Conservation (phyloP, 768 basidiomycete genomes). For the Leccinum variicolor region DNA sequence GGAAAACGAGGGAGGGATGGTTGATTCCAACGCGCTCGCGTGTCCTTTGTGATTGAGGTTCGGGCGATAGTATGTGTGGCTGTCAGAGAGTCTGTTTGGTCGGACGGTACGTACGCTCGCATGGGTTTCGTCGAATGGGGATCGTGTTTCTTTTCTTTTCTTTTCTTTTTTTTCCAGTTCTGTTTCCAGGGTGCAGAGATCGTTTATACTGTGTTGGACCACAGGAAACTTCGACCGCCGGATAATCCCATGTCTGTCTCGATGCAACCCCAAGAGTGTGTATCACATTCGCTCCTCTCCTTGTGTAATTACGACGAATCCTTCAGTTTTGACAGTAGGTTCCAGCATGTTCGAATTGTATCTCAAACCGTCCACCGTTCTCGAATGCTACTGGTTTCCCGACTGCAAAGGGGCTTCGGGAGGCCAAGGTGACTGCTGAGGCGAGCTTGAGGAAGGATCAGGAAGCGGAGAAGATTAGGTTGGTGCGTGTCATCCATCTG, state of each 20-base stretch:
- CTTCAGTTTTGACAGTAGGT: constrained; percentile 16
- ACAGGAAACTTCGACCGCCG: constrained; percentile 78
- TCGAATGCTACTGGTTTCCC: constrained; percentile 68
- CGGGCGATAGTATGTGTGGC: constrained; percentile 68
- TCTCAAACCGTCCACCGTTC: constrained; percentile 67
- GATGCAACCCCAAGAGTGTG: constrained; percentile 58
- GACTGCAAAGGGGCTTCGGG: constrained; percentile 72
- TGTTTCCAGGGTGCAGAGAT: constrained; percentile 50
- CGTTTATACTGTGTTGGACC: constrained; percentile 56
- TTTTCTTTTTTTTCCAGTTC: no score
- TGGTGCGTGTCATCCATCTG: constrained; percentile 45
- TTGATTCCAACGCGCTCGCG: constrained; percentile 81
- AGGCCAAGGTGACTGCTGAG: constrained; percentile 67
- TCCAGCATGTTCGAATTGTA: constrained; percentile 52
- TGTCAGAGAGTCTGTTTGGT: constrained; percentile 70
- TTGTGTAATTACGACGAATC: not conserved
- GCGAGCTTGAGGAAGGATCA: constrained; percentile 64
- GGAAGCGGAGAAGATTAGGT: constrained; percentile 66
- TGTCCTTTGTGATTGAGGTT: constrained; percentile 80
- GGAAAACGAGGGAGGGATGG: constrained; percentile 68
- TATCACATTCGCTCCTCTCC: constrained; percentile 11
- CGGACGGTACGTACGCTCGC: constrained; percentile 49
- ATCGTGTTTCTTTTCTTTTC: not conserved
- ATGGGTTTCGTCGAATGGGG: not conserved
- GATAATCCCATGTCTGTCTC: constrained; percentile 47